A percentile compares a stretch with the other conserved stretches of the same genome.
Conservation (phyloP, 2,329 filamentous ascomycete genomes). For the Aureobasidium sp. region DNA sequence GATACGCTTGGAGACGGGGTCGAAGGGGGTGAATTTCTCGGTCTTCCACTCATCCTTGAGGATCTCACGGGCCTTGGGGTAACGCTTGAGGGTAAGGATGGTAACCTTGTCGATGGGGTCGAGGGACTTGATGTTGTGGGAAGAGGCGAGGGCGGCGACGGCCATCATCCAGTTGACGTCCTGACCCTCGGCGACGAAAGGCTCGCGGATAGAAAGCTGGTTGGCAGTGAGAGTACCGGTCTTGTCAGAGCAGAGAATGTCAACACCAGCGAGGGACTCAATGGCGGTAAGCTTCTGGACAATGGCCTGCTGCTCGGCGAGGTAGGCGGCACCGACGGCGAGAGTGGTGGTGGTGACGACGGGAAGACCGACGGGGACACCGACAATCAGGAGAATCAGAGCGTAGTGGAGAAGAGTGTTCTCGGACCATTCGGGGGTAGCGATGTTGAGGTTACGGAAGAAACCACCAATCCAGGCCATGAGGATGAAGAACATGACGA, state of each 20-base stretch:
- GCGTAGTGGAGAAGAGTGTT: slow-evolving; percentile 60
- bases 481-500: slow-evolving; percentile 71
- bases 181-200: slow-evolving; percentile 66
- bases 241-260: slow-evolving; percentile 75
- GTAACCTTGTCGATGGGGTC: slow-evolving; percentile 75
- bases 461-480: slow-evolving; percentile 70
- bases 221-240: slow-evolving; percentile 69
- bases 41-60: slow-evolving; percentile 66
- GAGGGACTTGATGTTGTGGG: slow-evolving; percentile 69
- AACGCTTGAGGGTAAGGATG: slow-evolving; percentile 64
- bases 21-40: slow-evolving; percentile 69
- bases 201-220: slow-evolving; percentile 67
- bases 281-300: slow-evolving; percentile 74
- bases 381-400: slow-evolving; percentile 64
- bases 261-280: slow-evolving; percentile 66
- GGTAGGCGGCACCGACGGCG: slow-evolving; percentile 67
- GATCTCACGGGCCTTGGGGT: slow-evolving; percentile 69
- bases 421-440: slow-evolving; percentile 48
- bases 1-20: slow-evolving; percentile 72
- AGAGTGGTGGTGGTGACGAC: slow-evolving; percentile 71
- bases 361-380: slow-evolving; percentile 70
- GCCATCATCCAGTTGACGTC: slow-evolving; percentile 83
- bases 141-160: slow-evolving; percentile 65
- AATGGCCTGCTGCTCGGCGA: slow-evolving; percentile 69
- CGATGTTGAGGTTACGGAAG: slow-evolving; percentile 60